Conservation (phyloP, 805 yeast genomes). For the Myxozyma geophila region DNA sequence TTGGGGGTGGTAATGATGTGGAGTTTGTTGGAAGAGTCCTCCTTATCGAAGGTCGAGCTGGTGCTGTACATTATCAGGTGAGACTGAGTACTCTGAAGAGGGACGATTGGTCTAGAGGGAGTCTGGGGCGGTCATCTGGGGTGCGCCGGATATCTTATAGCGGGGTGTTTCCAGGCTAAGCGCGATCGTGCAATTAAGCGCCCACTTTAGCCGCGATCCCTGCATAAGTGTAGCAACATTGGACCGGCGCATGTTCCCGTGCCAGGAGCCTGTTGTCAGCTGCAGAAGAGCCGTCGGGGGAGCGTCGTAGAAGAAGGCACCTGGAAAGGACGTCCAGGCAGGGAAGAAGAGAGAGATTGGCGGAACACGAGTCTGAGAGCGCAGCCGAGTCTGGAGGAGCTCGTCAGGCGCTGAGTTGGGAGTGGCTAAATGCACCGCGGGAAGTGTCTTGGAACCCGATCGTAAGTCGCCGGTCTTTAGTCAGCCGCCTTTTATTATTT, state of each 20-base stretch:
- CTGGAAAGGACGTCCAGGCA: too few species aligned
- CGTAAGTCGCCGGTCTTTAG: too few species aligned
- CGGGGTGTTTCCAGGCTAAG: background rate
- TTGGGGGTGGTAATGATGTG: constrained; percentile 27
- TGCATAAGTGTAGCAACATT: background rate
- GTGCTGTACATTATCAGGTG: constrained; percentile 2
- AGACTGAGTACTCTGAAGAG: background rate
- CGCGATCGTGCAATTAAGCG: constrained; percentile 7
- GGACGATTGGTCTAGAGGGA: background rate
- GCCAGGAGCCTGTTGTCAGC: background rate
- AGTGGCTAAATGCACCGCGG: too few species aligned
- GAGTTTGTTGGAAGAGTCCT: constrained; percentile 20
- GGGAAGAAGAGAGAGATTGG: too few species aligned
- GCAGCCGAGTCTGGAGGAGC: too few species aligned
- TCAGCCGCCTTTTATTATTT: too few species aligned
- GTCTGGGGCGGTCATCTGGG: background rate
- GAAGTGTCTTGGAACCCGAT: too few species aligned
- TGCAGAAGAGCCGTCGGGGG: background rate
- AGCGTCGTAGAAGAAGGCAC: background rate
- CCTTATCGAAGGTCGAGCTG: constrained; percentile 32
- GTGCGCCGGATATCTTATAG: background rate
- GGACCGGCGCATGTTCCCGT: background rate
- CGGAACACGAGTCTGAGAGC: too few species aligned
- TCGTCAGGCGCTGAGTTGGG: too few species aligned
- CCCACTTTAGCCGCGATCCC: constrained; percentile 12